Percentiles rank a stretch among this genome's conserved stretches.
Conservation (phyloP, 1,139 yeast genomes). For the Entelexis paramagnoliae region DNA sequence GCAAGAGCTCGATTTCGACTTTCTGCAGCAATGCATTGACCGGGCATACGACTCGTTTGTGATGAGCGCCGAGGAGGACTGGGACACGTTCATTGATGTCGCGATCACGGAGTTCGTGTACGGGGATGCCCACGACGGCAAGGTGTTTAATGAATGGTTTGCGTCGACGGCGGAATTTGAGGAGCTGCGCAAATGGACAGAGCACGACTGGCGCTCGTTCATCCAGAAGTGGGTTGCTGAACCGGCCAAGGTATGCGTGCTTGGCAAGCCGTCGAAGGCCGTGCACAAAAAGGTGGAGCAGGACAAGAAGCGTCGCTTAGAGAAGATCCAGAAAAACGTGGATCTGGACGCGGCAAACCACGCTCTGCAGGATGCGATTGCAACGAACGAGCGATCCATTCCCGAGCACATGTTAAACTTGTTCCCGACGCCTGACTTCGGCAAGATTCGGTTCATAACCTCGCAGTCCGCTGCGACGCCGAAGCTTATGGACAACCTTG, state of each 20-base stretch:
- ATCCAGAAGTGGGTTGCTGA: slow-evolving; percentile 47
- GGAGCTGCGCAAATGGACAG: slow-evolving; percentile 48
- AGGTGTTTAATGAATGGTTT: slow-evolving; percentile 45
- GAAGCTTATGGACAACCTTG: slow-evolving; percentile 1
- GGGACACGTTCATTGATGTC: slow-evolving; percentile 50
- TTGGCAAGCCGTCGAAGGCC: slow-evolving; percentile 63
- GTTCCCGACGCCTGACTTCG: slow-evolving; percentile 54
- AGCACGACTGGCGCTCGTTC: slow-evolving; percentile 55
- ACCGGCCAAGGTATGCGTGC: slow-evolving; percentile 59
- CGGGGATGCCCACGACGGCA: slow-evolving; percentile 50
- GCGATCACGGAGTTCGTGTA: slow-evolving; percentile 75
- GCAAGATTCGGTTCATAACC: slow-evolving; percentile 59
- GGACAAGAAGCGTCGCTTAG: slow-evolving; percentile 42
- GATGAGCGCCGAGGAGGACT: slow-evolving; percentile 54
- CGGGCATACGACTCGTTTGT: slow-evolving; percentile 56
- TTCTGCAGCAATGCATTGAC: slow-evolving; percentile 57
- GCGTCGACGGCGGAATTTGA: slow-evolving; percentile 54
- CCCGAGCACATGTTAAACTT: slow-evolving; percentile 53
- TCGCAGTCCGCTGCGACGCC: slow-evolving; percentile 55
- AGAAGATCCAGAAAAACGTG: slow-evolving; percentile 42
- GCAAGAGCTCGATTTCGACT: slow-evolving; percentile 47
- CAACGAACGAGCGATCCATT: slow-evolving; percentile 58
- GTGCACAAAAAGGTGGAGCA: slow-evolving; percentile 46
- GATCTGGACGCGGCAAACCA: slow-evolving; percentile 49
- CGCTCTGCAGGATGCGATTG: slow-evolving; percentile 51